Evolutionary conservation across 2,329 filamentous ascomycete species (phyloP).

Genomic region (Karstenula rhodostoma): DNA sequence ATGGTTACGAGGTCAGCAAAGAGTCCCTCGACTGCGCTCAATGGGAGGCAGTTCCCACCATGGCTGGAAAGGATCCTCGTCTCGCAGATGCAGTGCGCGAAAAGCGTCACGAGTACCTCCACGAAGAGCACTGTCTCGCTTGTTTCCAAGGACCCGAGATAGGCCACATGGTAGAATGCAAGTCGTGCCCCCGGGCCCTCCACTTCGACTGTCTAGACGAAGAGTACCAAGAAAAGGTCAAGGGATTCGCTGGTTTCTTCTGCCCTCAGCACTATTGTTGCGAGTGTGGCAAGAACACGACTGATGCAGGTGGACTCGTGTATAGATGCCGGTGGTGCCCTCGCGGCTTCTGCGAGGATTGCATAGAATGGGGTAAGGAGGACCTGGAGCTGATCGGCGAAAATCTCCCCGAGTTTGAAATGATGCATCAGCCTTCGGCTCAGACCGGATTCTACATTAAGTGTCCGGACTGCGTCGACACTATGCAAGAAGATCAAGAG

Average conservation of each 20-base stretch:
- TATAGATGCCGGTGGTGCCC: conserved; percentile 65
- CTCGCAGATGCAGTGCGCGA: conserved; percentile 58
- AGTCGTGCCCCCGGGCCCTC: conserved; percentile 63
- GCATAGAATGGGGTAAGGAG: conserved; percentile 61
- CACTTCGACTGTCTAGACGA: conserved; percentile 60
- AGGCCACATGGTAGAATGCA: conserved; percentile 59
- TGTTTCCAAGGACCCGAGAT: conserved; percentile 55
- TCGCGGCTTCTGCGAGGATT: conserved; percentile 66
- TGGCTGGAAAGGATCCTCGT: conserved; percentile 63
- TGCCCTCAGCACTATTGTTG: conserved; percentile 65
- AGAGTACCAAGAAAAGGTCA: conserved; percentile 53
- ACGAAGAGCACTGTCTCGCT: conserved; percentile 62
- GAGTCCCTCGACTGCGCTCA: conserved; percentile 61
- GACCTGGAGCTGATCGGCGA: conserved; percentile 61
- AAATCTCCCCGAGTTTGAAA: conserved; percentile 61
- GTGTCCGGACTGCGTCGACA: conserved; percentile 54
- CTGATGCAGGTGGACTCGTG: conserved; percentile 58
- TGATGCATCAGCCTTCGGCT: conserved; percentile 55
- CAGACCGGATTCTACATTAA: conserved; percentile 61
- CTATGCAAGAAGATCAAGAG: conserved; percentile 25
- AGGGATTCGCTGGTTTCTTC: conserved; percentile 56
- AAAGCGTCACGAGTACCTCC: conserved; percentile 57
- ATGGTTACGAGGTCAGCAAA: conserved; percentile 65
- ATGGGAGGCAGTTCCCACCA: conserved; percentile 66
- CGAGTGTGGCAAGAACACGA: conserved; percentile 62